phyloP scores from a whole-genome alignment of 352 stramenopile genomes.

The Elongisporangium prolatum region DNA sequence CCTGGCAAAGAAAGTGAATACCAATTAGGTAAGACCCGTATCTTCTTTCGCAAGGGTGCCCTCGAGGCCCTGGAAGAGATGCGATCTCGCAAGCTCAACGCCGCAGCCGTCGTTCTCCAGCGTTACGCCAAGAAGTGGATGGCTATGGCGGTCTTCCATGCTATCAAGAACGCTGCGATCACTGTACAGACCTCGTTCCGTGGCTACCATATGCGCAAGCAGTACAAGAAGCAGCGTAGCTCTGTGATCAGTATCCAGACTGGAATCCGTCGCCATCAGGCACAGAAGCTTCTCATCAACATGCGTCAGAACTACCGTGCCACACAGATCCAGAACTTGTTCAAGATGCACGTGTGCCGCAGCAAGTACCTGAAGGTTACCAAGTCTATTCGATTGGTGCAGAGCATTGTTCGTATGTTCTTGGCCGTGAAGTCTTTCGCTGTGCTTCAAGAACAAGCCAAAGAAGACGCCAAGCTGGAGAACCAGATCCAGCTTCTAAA shows the following conservation, averaged over 20 bases:
- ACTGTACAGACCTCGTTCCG: conserved; percentile 57
- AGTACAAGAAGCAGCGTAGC: conserved; percentile 61
- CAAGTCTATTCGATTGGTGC: conserved; percentile 69
- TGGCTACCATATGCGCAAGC: conserved; percentile 27
- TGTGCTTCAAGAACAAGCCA: conserved; percentile 79
- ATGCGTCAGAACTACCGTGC: conserved; percentile 67
- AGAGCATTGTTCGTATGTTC: conserved; percentile 82
- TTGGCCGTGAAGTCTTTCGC: conserved; percentile 70
- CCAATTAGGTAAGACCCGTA: conserved; percentile 88
- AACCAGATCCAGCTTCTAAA: conserved; percentile 93
- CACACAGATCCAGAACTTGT: conserved; percentile 81
- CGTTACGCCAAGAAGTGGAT: conserved; percentile 81
- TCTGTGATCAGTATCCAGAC: conserved; percentile 66
- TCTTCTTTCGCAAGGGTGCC: conserved; percentile 92
- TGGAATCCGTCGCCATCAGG: conserved; percentile 50
- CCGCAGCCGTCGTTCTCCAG: conserved; percentile 76
- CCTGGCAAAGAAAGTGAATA: conserved; percentile 58
- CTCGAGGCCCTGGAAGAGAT: conserved; percentile 90
- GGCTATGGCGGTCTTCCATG: conserved; percentile 55
- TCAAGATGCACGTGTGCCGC: conserved; percentile 76
- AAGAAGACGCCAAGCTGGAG: conserved; percentile 94
- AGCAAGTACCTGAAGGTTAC: conserved; percentile 59
- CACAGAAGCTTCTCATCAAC: conserved; percentile 45
- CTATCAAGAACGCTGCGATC: conserved; percentile 50
- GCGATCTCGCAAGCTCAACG: conserved; percentile 74